Conservation (phyloP, 73 alveolate species). For the Urostyla sp. region DNA sequence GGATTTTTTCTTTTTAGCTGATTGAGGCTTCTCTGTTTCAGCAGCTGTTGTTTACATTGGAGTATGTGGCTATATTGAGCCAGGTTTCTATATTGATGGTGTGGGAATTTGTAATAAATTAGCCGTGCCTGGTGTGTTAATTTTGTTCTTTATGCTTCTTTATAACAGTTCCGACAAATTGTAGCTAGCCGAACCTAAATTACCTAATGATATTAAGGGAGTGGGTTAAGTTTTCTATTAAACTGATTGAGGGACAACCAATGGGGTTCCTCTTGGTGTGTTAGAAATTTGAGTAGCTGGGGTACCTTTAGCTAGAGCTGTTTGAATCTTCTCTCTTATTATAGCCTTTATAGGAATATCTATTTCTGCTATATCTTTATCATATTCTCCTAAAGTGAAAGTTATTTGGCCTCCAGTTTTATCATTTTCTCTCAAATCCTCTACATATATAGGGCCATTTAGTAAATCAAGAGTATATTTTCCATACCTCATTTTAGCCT, state of each 20-base stretch:
- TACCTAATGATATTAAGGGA: no score
- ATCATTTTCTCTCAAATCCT: slow-evolving; percentile 45
- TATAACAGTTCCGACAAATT: no score
- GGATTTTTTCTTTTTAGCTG: no score
- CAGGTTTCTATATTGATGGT: no score
- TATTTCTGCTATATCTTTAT: slow-evolving; percentile 30
- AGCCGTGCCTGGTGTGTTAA: no score
- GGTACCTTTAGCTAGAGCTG: slow-evolving; percentile 3
- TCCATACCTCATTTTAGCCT: slow-evolving; percentile 60
- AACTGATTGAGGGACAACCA: neutral
- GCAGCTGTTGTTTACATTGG: no score
- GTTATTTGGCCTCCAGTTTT: slow-evolving; percentile 51
- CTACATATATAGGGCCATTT: slow-evolving; percentile 70
- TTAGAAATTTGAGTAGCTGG: no score
- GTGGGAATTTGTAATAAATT: no score
- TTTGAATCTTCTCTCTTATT: neutral
- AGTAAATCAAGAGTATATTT: slow-evolving; percentile 49
- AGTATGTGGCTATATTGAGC: no score
- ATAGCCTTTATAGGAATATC: slow-evolving; percentile 32
- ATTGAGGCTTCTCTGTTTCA: no score
- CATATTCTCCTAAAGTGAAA: slow-evolving; percentile 59
- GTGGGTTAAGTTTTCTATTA: neutral
- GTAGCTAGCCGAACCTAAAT: no score
- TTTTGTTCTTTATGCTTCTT: no score
- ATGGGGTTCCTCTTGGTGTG: neutral